These are phyloP conservation scores for Persicaria tinctoria DNA, from an alignment of 148 eudicot species.

Conservation along the genomic window DNA sequence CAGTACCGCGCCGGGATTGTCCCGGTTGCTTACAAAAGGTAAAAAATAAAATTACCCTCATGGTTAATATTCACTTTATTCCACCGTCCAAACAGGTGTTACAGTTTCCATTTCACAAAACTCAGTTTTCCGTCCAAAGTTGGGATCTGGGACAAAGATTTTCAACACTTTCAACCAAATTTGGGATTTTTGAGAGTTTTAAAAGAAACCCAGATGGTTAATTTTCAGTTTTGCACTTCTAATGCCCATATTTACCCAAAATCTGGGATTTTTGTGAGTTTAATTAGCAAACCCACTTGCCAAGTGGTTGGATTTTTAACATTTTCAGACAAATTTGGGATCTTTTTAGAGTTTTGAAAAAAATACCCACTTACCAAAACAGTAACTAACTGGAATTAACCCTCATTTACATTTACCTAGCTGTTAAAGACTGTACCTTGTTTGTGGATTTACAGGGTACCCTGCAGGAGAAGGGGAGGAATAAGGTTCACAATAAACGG, in stretches of 20 bases:
- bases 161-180: no score
- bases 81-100: no score
- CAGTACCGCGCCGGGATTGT: conserved; percentile 66
- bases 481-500: conserved; percentile 81
- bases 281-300: no score
- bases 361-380: conserved; percentile 1
- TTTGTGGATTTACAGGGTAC: conserved; percentile 36
- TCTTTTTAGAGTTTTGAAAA: neutral
- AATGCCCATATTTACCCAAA: neutral
- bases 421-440: neutral
- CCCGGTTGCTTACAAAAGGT: conserved; percentile 63
- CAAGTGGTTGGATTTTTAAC: no score
- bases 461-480: conserved; percentile 68
- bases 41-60: neutral
- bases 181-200: no score
- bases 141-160: neutral
- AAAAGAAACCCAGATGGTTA: no score
- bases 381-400: neutral
- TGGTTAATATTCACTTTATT: neutral
- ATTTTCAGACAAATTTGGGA: neutral
- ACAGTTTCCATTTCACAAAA: neutral
- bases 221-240: neutral
- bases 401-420: neutral
- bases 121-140: neutral
- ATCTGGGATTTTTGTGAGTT: neutral